Evolutionary conservation across 257 asterid genomes (phyloP).

Genomic region (Solanum peruvianum): DNA sequence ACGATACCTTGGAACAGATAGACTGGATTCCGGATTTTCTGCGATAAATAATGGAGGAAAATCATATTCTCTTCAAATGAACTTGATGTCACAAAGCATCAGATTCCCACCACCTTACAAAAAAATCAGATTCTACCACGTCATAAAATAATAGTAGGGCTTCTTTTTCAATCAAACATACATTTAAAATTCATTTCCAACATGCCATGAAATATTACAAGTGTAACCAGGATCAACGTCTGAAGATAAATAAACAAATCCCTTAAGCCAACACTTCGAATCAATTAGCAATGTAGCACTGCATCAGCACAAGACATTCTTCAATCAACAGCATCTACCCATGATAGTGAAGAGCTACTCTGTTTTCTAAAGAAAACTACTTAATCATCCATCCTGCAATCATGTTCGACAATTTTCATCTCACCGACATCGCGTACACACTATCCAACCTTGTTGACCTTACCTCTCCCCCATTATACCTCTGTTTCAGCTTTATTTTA

Average conservation of each 20-base stretch:
- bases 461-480: not conserved
- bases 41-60: conserved; percentile 11
- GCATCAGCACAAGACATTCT: not conserved
- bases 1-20: conserved; percentile 98
- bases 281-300: not conserved
- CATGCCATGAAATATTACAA: not conserved
- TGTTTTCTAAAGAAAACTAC: not conserved
- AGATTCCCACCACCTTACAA: not conserved
- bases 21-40: conserved; percentile 86
- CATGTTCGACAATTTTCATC: not conserved
- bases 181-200: not conserved
- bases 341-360: not conserved
- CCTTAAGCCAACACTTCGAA: not conserved
- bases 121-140: not conserved
- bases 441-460: not conserved
- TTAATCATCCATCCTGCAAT: not conserved
- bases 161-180: not conserved
- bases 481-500: not conserved
- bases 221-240: no score
- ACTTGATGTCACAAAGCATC: not conserved
- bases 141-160: not conserved
- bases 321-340: not conserved
- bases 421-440: not conserved
- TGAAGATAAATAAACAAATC: not conserved
- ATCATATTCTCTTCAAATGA: not conserved